A percentile compares a stretch with the other conserved stretches of the same genome.
Evolutionary conservation across 768 basidiomycete genomes (phyloP).

Genomic region (Candolleomyces aberdarensis): DNA sequence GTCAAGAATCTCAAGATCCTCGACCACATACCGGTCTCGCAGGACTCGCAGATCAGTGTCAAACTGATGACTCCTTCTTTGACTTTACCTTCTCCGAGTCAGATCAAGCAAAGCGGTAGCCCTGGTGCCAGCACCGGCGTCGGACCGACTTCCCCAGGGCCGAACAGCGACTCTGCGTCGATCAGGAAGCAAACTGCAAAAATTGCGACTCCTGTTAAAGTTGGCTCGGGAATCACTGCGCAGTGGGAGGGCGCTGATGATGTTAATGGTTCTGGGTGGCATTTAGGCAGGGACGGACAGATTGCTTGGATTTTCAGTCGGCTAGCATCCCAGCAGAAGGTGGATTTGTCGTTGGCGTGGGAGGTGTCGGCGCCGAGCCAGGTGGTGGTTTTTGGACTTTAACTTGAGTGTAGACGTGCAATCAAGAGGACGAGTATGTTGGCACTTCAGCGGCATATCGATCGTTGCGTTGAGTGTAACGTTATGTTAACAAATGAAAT

Average conservation of each 20-base stretch:
- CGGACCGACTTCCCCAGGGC: background rate
- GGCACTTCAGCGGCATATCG: no score
- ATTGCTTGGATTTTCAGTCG: constrained; percentile 18
- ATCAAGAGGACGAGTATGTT: no score
- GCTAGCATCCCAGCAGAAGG: constrained; percentile 16
- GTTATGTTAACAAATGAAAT: no score
- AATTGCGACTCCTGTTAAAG: constrained; percentile 17
- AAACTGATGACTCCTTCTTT: constrained; percentile 35
- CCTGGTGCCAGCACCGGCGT: background rate
- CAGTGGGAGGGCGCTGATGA: constrained; percentile 40
- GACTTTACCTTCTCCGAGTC: constrained; percentile 4
- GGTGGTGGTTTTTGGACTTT: constrained; percentile 7
- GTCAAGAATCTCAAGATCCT: constrained; percentile 34
- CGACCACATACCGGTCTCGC: constrained; percentile 38
- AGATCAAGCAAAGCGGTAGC: background rate
- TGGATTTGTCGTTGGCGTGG: constrained; percentile 18
- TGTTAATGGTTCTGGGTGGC: constrained; percentile 19
- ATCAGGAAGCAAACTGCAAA: constrained; percentile 12
- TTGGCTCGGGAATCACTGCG: constrained; percentile 26
- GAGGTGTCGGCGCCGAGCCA: constrained; percentile 14
- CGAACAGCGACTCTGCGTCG: background rate
- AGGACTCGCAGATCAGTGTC: constrained; percentile 35
- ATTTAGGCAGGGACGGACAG: constrained; percentile 22
- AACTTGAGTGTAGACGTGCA: background rate
- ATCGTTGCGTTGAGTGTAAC: no score